phyloP scores from a whole-genome alignment of 2,329 filamentous ascomycete genomes.

The Amauroascus verrucosus region DNA sequence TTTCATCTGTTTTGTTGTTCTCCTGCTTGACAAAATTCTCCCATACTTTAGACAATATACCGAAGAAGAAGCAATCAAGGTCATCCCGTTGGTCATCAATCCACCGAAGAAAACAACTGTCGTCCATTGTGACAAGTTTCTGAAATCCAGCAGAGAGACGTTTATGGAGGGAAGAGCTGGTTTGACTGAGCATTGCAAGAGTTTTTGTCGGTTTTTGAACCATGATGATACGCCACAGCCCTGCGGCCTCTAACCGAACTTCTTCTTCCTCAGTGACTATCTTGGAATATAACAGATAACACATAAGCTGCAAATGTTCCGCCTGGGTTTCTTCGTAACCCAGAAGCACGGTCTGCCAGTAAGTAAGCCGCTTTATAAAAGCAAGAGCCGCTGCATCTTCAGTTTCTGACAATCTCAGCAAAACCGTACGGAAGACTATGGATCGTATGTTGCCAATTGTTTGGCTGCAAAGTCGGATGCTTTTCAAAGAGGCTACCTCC shows the following conservation, averaged over 20 bases:
- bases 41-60: slow-evolving; percentile 71
- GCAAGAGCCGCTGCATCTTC: slow-evolving; percentile 59
- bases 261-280: slow-evolving; percentile 59
- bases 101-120: slow-evolving; percentile 79
- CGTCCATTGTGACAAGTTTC: slow-evolving; percentile 76
- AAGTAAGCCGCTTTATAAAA: slow-evolving; percentile 76
- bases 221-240: slow-evolving; percentile 81
- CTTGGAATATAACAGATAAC: slow-evolving; percentile 87
- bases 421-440: slow-evolving; percentile 66
- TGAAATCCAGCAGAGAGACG: slow-evolving; percentile 67
- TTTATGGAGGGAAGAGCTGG: slow-evolving; percentile 58
- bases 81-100: slow-evolving; percentile 70
- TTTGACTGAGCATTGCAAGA: slow-evolving; percentile 59
- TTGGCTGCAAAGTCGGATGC: slow-evolving; percentile 80
- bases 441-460: slow-evolving; percentile 65
- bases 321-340: slow-evolving; percentile 66
- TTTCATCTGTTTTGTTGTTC: slow-evolving; percentile 69
- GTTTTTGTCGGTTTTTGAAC: slow-evolving; percentile 88
- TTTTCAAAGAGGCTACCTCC: slow-evolving; percentile 70
- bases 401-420: slow-evolving; percentile 74
- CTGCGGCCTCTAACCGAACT: slow-evolving; percentile 66
- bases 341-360: slow-evolving; percentile 90
- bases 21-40: slow-evolving; percentile 76
- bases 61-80: slow-evolving; percentile 73
- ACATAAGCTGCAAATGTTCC: slow-evolving; percentile 74